Evolutionary conservation across 1,284 basidiomycete genomes (phyloP).

Genomic region (Uromyces viciae-fabae): DNA sequence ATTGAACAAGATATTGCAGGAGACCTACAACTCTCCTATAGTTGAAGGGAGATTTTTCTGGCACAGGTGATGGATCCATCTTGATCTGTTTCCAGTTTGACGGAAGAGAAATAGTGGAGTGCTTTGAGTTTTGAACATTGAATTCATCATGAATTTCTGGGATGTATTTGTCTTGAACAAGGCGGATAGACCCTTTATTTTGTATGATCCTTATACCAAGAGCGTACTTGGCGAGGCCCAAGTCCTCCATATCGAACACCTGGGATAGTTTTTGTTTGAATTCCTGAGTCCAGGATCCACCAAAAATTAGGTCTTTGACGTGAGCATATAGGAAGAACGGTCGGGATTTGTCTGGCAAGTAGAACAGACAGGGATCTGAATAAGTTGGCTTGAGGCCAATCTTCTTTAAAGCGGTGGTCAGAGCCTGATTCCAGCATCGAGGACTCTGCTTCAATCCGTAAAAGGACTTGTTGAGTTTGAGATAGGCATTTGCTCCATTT

Average conservation of each 20-base stretch:
- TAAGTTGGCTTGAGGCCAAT: not conserved
- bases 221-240: not conserved
- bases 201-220: conserved; percentile 5
- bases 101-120: not conserved
- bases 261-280: conserved; percentile 1
- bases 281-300: not conserved
- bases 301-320: conserved; percentile 10
- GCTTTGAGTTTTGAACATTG: not conserved
- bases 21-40: not conserved
- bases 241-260: conserved; percentile 22
- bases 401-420: not conserved
- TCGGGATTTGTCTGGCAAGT: not conserved
- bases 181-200: not conserved
- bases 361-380: conserved; percentile 8
- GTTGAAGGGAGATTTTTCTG: not conserved
- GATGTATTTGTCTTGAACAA: conserved; percentile 29
- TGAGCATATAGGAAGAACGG: not conserved
- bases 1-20: conserved; percentile 11
- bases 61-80: not conserved
- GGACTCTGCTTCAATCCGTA: conserved; percentile 25
- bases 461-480: conserved; percentile 3
- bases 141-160: not conserved
- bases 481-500: no score
- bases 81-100: not conserved
- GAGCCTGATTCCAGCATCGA: conserved; percentile 34